These are phyloP conservation scores for Trichoderma sp. DNA, from an alignment of 2,329 filamentous ascomycete species.

Conservation along the genomic window DNA sequence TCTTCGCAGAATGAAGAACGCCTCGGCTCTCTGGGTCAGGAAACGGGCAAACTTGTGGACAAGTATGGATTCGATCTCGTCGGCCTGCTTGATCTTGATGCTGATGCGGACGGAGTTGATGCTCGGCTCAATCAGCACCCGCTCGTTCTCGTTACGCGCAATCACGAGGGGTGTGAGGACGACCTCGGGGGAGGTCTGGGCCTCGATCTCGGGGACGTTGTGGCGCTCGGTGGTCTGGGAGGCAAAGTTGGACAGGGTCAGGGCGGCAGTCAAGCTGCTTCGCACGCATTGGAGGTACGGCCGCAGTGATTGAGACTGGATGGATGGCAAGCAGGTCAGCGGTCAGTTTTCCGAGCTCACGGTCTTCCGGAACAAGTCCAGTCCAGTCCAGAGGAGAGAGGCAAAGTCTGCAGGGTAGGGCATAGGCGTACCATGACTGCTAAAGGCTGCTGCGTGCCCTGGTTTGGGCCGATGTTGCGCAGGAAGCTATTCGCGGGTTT, in stretches of 20 bases:
- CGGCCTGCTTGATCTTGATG: constrained; percentile 99
- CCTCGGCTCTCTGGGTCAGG: constrained; percentile 90
- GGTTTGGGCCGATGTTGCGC: constrained; percentile 3
- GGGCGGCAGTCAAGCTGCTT: constrained; percentile 87
- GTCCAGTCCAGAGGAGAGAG: background rate
- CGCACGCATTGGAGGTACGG: constrained; percentile 96
- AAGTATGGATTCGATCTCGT: constrained; percentile 96
- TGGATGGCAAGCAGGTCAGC: background rate
- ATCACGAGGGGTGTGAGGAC: constrained; percentile 87
- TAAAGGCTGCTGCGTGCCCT: constrained; percentile 11
- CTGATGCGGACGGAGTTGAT: constrained; percentile 96
- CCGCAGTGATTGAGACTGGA: constrained; percentile 88
- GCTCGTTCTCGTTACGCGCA: constrained; percentile 88
- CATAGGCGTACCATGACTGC: constrained; percentile 17
- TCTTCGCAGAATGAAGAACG: constrained; percentile 92
- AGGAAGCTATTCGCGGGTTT: constrained; percentile 15
- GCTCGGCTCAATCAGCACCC: constrained; percentile 91
- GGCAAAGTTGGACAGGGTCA: constrained; percentile 89
- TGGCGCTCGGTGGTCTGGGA: constrained; percentile 95
- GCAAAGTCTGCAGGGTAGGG: background rate
- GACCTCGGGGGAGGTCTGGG: constrained; percentile 87
- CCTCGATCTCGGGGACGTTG: constrained; percentile 97
- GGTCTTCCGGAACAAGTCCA: background rate
- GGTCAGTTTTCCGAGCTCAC: constrained; percentile 4
- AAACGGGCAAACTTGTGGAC: constrained; percentile 99